A percentile compares a stretch with the other conserved stretches of the same genome.
phyloP scores from a whole-genome alignment of 805 yeast species.

The Yarrowia bubula region DNA sequence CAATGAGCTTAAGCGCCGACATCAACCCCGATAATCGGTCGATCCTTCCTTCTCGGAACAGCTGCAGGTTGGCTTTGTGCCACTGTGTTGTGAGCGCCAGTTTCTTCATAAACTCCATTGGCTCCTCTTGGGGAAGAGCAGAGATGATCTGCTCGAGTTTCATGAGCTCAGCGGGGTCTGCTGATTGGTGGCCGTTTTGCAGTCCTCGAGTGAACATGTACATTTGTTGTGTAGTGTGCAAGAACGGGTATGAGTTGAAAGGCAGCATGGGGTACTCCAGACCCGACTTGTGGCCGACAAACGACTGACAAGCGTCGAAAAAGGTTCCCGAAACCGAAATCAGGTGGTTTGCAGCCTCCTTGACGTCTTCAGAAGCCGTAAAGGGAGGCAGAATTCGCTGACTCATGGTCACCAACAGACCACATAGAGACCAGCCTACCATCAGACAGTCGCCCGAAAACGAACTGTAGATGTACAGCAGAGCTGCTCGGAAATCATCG shows the following conservation, averaged over 20 bases:
- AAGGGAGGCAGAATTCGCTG: not conserved
- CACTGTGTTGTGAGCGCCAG: not conserved
- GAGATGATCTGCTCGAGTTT: not conserved
- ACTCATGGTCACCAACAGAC: constrained; percentile 14
- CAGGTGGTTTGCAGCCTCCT: constrained; percentile 7
- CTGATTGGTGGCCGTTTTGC: not conserved
- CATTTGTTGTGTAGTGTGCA: not conserved
- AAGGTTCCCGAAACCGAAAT: constrained; percentile 6
- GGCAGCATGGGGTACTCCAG: constrained; percentile 5
- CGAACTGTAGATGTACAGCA: constrained; percentile 4
- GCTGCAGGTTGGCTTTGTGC: constrained; percentile 4
- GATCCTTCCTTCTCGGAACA: not conserved
- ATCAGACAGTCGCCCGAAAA: constrained; percentile 17
- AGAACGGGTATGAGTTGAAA: not conserved
- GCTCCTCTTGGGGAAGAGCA: not conserved
- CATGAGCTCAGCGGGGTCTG: not conserved
- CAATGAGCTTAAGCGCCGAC: not conserved
- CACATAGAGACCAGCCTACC: constrained; percentile 26
- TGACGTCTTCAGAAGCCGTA: not conserved
- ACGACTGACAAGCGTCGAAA: constrained; percentile 4
- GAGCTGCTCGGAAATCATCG: constrained; percentile 4
- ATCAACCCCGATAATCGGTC: not conserved
- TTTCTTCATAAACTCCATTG: not conserved
- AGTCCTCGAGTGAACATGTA: not conserved
- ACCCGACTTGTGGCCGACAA: constrained; percentile 16